These are phyloP conservation scores for Magnusiomyces tetraspermus DNA, from an alignment of 1,139 yeast genomes.

Conservation along the genomic window DNA sequence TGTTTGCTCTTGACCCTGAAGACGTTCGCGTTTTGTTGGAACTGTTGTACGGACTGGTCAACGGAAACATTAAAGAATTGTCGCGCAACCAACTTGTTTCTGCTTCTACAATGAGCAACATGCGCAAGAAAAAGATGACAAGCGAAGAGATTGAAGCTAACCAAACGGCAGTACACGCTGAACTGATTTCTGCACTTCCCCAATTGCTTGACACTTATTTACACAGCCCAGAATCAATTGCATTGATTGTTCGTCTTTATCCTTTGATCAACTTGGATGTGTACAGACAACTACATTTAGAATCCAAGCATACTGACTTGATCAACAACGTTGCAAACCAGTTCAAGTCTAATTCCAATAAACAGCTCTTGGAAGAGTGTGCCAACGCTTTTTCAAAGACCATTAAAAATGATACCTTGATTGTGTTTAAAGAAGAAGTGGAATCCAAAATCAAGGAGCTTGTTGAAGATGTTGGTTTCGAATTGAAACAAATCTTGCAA, in stretches of 20 bases:
- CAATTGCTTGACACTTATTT: conserved; percentile 23
- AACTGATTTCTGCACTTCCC: conserved; percentile 21
- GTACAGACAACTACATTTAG: conserved; percentile 24
- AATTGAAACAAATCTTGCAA: conserved; percentile 14
- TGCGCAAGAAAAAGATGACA: conserved; percentile 13
- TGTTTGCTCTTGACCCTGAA: conserved; percentile 18
- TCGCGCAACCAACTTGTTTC: conserved; percentile 5
- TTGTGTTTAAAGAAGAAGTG: conserved; percentile 16
- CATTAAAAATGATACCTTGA: conserved; percentile 15
- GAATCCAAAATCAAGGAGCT: conserved; percentile 14
- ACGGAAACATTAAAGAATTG: conserved; percentile 16
- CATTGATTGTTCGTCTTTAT: conserved; percentile 23
- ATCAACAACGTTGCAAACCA: conserved; percentile 20
- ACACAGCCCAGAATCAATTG: conserved; percentile 23
- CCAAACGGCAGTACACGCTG: conserved; percentile 15
- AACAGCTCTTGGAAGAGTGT: conserved; percentile 19
- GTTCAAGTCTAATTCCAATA: conserved; percentile 19
- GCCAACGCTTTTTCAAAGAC: conserved; percentile 18
- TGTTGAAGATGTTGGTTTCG: conserved; percentile 19
- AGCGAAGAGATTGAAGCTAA: conserved; percentile 19
- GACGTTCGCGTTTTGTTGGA: conserved; percentile 25
- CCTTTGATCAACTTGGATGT: conserved; percentile 24
- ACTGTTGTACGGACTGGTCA: conserved; percentile 25
- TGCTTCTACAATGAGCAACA: conserved; percentile 6
- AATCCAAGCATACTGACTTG: conserved; percentile 20